Conservation (phyloP, 2,329 filamentous ascomycete species). For the Diplocarpon rosae region DNA sequence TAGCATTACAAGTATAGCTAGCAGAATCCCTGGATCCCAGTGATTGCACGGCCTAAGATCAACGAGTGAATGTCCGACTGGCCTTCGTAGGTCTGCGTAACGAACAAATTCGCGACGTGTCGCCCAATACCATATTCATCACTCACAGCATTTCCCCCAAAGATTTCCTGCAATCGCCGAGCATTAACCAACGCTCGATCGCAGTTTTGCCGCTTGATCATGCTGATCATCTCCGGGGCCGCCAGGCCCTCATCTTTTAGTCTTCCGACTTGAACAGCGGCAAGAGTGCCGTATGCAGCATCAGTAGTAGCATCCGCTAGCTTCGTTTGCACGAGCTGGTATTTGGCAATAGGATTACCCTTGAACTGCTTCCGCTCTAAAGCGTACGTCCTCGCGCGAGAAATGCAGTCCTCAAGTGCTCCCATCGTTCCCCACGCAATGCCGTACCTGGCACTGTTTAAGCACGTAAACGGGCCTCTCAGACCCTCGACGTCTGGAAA, state of each 20-base stretch:
- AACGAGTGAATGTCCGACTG: constrained; percentile 83
- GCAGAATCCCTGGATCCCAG: neutral
- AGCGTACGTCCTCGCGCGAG: constrained; percentile 72
- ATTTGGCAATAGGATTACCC: constrained; percentile 85
- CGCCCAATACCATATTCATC: constrained; percentile 94
- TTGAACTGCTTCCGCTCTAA: constrained; percentile 94
- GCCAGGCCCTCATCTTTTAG: constrained; percentile 85
- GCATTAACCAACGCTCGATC: constrained; percentile 76
- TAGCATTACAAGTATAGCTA: neutral
- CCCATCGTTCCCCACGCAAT: constrained; percentile 93
- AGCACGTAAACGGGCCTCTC: constrained; percentile 78
- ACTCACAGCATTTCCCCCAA: constrained; percentile 95
- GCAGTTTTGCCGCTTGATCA: constrained; percentile 98
- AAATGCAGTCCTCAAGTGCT: constrained; percentile 83
- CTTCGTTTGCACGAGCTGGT: constrained; percentile 97
- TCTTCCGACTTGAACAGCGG: constrained; percentile 79
- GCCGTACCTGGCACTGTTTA: constrained; percentile 87
- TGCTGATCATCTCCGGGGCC: constrained; percentile 88
- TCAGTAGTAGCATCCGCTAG: constrained; percentile 86
- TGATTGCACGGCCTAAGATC: constrained; percentile 1
- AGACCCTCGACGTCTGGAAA: constrained; percentile 84
- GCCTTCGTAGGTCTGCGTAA: constrained; percentile 96
- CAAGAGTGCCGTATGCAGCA: constrained; percentile 81
- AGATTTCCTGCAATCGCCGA: constrained; percentile 79
- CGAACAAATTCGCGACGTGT: constrained; percentile 92